Evolutionary conservation across 2,329 filamentous ascomycete species (phyloP).

Genomic region (Diplodia intermedia): DNA sequence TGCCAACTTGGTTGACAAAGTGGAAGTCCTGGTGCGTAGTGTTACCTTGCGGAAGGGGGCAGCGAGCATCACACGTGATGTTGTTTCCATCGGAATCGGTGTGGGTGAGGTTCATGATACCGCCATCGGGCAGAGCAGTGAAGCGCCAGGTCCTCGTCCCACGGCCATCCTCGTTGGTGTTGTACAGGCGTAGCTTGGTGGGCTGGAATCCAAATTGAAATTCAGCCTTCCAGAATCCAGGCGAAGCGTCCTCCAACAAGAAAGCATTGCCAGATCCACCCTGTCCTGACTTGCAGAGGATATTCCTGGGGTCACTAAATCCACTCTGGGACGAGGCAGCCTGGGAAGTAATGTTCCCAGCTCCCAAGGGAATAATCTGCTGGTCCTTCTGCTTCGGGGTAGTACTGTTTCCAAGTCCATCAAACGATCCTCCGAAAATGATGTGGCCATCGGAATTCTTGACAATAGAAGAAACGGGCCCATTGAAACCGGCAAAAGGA

Average conservation of each 20-base stretch:
- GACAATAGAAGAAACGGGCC: conserved; percentile 83
- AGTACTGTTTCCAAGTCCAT: conserved; percentile 85
- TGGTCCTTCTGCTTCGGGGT: conserved; percentile 70
- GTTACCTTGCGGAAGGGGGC: conserved; percentile 77
- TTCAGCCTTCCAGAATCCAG: conserved; percentile 82
- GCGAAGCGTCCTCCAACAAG: conserved; percentile 75
- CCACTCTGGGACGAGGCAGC: conserved; percentile 68
- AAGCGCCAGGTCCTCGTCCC: conserved; percentile 90
- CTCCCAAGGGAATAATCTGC: conserved; percentile 83
- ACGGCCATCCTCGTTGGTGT: conserved; percentile 81
- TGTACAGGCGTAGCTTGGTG: conserved; percentile 85
- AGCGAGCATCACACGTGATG: conserved; percentile 77
- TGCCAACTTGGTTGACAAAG: conserved; percentile 91
- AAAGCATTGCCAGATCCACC: conserved; percentile 80
- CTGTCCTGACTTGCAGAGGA: conserved; percentile 78
- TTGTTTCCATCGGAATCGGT: conserved; percentile 72
- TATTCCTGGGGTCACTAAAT: conserved; percentile 77
- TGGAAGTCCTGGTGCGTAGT: conserved; percentile 83
- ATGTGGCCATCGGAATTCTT: conserved; percentile 83
- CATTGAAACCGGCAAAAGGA: conserved; percentile 94
- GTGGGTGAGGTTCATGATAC: conserved; percentile 96
- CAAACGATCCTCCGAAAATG: conserved; percentile 90
- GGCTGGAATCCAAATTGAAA: conserved; percentile 87
- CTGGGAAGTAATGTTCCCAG: conserved; percentile 74
- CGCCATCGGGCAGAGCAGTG: conserved; percentile 81